Percentiles rank a stretch among this genome's conserved stretches.
Conservation (phyloP, 805 yeast species). For the Phaffomyces antillensis region DNA sequence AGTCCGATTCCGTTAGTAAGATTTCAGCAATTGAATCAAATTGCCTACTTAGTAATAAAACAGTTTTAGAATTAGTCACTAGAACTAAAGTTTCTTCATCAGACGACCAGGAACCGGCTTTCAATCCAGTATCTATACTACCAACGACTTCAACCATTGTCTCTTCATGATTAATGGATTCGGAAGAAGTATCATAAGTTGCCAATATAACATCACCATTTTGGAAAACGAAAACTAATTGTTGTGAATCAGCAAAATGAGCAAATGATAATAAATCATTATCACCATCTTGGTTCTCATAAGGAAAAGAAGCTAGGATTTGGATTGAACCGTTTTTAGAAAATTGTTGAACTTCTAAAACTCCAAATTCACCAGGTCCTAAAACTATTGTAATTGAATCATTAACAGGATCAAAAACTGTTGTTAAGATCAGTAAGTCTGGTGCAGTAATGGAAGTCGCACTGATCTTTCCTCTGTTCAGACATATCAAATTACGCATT, state of each 20-base stretch:
- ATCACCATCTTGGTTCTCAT: conserved; percentile 22
- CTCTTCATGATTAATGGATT: conserved; percentile 38
- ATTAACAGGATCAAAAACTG: conserved; percentile 64
- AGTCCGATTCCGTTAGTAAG: conserved; percentile 44
- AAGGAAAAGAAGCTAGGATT: conserved; percentile 55
- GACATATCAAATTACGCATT: conserved; percentile 44
- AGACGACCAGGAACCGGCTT: conserved; percentile 77
- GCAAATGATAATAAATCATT: conserved; percentile 45
- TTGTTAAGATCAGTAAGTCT: conserved; percentile 46
- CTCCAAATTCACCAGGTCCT: conserved; percentile 45
- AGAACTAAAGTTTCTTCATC: conserved; percentile 83
- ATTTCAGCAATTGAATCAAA: conserved; percentile 77
- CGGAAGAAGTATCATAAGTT: conserved; percentile 42
- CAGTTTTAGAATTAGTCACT: conserved; percentile 52
- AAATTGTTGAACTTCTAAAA: conserved; percentile 72
- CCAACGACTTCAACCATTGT: conserved; percentile 72
- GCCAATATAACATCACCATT: conserved; percentile 74
- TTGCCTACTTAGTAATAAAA: conserved; percentile 61
- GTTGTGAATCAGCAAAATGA: conserved; percentile 65
- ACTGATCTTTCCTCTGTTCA: conserved; percentile 46
- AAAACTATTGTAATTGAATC: conserved; percentile 67
- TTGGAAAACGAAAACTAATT: conserved; percentile 56
- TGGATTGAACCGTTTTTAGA: conserved; percentile 53
- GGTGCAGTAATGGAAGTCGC: conserved; percentile 57
- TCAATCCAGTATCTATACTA: conserved; percentile 67